Conservation (phyloP, 768 basidiomycete species). For the Podaxis sp. region DNA sequence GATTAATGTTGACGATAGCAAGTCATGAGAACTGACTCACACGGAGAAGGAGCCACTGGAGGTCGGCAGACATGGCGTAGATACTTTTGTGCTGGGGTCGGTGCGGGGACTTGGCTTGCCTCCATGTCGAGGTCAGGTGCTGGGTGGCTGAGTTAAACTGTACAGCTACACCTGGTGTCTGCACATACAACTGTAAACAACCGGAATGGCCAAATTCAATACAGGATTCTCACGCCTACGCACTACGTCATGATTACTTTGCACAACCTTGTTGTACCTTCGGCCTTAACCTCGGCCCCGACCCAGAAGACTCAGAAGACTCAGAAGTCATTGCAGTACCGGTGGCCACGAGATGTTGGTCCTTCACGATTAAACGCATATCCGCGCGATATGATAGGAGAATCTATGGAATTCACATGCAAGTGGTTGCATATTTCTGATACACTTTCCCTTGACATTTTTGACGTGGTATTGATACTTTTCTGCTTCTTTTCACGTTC, state of each 20-base stretch:
- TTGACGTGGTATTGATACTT: not conserved
- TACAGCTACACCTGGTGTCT: not conserved
- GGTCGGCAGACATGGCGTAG: conserved; percentile 76
- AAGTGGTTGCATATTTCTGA: not conserved
- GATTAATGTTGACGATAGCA: not conserved
- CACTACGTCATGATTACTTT: no score
- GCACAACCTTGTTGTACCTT: no score
- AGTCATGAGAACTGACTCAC: conserved; percentile 38
- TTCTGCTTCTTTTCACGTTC: not conserved
- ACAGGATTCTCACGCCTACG: no score
- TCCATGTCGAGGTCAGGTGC: not conserved
- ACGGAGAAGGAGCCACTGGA: conserved; percentile 91
- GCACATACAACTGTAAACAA: not conserved
- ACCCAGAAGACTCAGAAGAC: no score
- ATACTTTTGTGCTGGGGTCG: not conserved
- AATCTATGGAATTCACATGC: not conserved
- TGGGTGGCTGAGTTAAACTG: conserved; percentile 10
- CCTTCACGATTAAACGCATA: no score
- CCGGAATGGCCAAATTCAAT: not conserved
- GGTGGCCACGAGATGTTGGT: no score
- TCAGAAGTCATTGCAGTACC: no score
- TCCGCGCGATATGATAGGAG: no score
- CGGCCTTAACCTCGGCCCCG: no score
- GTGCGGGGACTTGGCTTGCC: not conserved
- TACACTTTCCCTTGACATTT: not conserved